Percentiles rank a stretch among this genome's conserved stretches.
These are phyloP conservation scores for Neurospora sp. DNA, from an alignment of 495 filamentous ascomycete species.

Conservation along the genomic window DNA sequence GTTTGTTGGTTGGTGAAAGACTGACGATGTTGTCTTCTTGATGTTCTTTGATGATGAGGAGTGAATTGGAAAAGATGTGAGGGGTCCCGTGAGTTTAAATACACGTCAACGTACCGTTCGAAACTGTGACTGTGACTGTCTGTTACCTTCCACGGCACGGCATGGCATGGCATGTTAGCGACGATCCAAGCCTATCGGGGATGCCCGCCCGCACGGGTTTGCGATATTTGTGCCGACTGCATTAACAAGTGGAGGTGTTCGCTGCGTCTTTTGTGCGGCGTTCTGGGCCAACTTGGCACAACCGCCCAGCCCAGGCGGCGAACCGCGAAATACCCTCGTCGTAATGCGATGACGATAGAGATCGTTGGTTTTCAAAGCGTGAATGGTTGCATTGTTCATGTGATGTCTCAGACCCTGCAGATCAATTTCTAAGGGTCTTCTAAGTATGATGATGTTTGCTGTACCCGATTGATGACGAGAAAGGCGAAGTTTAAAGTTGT, in stretches of 20 bases:
- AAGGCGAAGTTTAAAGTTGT: not conserved
- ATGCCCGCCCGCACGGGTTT: not conserved
- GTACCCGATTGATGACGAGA: not conserved
- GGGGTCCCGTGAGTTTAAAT: not conserved
- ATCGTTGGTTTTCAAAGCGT: not conserved
- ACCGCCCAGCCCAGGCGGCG: not conserved
- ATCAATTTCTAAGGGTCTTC: not conserved
- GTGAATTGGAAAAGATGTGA: not conserved
- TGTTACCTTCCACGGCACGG: not conserved
- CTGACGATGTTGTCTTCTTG: constrained; percentile 1
- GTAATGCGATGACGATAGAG: not conserved
- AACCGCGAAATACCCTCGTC: not conserved
- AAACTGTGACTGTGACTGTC: not conserved
- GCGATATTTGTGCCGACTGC: not conserved
- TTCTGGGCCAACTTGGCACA: not conserved
- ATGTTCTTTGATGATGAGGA: constrained; percentile 4
- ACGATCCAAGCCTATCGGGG: not conserved
- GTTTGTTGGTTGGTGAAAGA: constrained; percentile 6
- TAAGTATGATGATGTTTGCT: not conserved
- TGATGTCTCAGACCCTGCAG: not conserved
- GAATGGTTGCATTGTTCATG: not conserved
- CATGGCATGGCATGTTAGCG: not conserved
- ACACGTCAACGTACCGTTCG: not conserved
- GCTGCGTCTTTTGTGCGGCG: not conserved
- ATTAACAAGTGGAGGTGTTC: not conserved